phyloP scores from a whole-genome alignment of 1,284 basidiomycete genomes.

The Puccinia polysora region DNA sequence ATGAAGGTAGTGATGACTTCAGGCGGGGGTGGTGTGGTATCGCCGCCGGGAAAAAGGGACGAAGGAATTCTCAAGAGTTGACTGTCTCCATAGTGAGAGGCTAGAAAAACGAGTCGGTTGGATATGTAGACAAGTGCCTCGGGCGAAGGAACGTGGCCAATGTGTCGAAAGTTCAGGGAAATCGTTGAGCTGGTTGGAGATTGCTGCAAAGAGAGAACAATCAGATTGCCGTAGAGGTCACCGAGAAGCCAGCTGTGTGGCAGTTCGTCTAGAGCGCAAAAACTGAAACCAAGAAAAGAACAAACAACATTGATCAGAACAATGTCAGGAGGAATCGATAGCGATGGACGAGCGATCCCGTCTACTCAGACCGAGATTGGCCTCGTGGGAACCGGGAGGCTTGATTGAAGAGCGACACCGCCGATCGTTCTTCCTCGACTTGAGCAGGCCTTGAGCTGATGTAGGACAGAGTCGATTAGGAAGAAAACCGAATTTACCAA shows the following conservation, averaged over 20 bases:
- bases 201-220: constrained; percentile 1
- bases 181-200: neutral
- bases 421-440: too few relatives aligned
- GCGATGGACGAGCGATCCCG: too few relatives aligned
- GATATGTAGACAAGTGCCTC: constrained; percentile 34
- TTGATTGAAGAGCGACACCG: too few relatives aligned
- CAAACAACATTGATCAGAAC: constrained; percentile 9
- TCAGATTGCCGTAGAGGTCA: constrained; percentile 28
- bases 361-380: too few relatives aligned
- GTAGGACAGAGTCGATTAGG: too few relatives aligned
- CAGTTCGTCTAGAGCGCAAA: constrained; percentile 19
- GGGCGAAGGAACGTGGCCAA: constrained; percentile 24
- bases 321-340: neutral
- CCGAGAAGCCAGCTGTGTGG: constrained; percentile 24
- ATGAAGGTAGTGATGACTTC: constrained; percentile 13
- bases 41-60: neutral
- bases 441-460: too few relatives aligned
- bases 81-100: constrained; percentile 38
- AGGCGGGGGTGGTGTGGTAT: neutral
- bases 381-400: too few relatives aligned
- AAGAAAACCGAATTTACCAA: constrained; percentile 19
- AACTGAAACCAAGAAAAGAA: constrained; percentile 13
- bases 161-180: neutral
- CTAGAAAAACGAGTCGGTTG: constrained; percentile 19
- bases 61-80: constrained; percentile 24